Percentiles rank a stretch among this genome's conserved stretches.
Evolutionary conservation across 108 stramenopile genomes (phyloP).

Genomic region (Cyclotella choctawhatcheeana): DNA sequence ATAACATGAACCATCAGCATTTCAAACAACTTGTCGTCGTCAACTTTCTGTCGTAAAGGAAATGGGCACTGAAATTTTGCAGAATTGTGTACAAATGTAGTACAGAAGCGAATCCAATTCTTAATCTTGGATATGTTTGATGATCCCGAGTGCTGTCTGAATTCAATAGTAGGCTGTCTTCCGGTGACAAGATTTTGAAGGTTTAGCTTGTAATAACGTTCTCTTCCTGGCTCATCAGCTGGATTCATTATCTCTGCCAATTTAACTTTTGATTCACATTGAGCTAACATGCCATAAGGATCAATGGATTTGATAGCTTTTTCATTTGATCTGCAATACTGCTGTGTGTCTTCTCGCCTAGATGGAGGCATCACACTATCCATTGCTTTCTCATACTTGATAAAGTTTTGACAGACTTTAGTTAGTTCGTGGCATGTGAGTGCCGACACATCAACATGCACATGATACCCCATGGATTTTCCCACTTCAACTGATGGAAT

Average conservation of each 20-base stretch:
- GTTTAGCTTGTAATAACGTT: conserved; percentile 68
- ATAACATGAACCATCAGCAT: conserved; percentile 53
- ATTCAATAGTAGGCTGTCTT: conserved; percentile 68
- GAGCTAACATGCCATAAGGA: conserved; percentile 19
- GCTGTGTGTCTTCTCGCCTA: conserved; percentile 44
- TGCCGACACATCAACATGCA: conserved; percentile 55
- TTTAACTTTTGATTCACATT: conserved; percentile 20
- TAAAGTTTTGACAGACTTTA: conserved; percentile 64
- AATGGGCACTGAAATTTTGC: conserved; percentile 14
- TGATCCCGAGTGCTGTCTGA: conserved; percentile 67
- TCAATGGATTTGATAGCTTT: conserved; percentile 29
- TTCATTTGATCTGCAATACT: conserved; percentile 55
- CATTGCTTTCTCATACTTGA: conserved; percentile 64
- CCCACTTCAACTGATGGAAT: conserved; percentile 39
- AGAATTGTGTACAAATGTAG: conserved; percentile 42
- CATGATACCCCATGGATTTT: conserved; percentile 66
- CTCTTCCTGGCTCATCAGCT: conserved; percentile 7
- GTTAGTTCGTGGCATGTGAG: conserved; percentile 34
- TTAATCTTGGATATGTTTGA: conserved; percentile 41
- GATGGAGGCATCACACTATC: conserved; percentile 65
- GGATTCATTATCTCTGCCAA: conserved; percentile 50
- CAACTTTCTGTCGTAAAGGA: conserved; percentile 5
- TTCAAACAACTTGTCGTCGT: conserved; percentile 46
- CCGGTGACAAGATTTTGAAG: conserved; percentile 45
- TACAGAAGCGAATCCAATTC: conserved; percentile 65